These are phyloP conservation scores for Entomortierella beljakovae DNA, from an alignment of 192 early-diverging fungal species.

Conservation along the genomic window DNA sequence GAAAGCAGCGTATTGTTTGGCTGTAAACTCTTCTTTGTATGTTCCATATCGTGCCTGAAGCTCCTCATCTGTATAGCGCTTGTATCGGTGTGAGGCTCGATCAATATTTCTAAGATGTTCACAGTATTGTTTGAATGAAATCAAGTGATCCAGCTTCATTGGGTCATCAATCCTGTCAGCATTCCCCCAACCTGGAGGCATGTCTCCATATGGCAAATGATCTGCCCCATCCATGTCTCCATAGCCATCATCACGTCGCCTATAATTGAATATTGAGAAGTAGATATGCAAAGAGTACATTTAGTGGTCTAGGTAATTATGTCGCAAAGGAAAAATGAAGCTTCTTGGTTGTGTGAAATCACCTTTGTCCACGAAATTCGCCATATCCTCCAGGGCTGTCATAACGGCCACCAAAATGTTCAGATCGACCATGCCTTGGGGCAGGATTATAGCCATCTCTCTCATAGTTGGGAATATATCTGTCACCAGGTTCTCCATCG, in stretches of 20 bases:
- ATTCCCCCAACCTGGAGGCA: slow-evolving; percentile 46
- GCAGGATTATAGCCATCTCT: slow-evolving; percentile 79
- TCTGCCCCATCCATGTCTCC: slow-evolving; percentile 58
- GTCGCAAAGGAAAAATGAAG: no score
- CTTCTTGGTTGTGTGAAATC: slow-evolving; percentile 3
- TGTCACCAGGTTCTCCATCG: slow-evolving; percentile 71
- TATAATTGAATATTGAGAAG: background rate
- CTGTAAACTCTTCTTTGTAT: slow-evolving; percentile 86
- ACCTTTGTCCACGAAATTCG: slow-evolving; percentile 53
- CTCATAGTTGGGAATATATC: slow-evolving; percentile 89
- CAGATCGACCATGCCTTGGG: slow-evolving; percentile 61
- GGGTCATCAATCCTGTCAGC: slow-evolving; percentile 72
- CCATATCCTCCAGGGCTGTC: slow-evolving; percentile 58
- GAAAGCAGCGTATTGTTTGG: slow-evolving; percentile 76
- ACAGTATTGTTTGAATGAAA: slow-evolving; percentile 79
- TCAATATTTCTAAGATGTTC: slow-evolving; percentile 72
- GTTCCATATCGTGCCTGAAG: slow-evolving; percentile 79
- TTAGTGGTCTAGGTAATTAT: no score
- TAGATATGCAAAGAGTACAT: background rate
- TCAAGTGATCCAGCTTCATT: slow-evolving; percentile 77
- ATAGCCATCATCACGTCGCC: slow-evolving; percentile 52
- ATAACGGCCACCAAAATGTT: slow-evolving; percentile 40
- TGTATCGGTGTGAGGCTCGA: slow-evolving; percentile 62
- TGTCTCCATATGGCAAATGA: slow-evolving; percentile 39
- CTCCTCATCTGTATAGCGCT: slow-evolving; percentile 80